Conservation (phyloP, 371 early-diverging fungal genomes). For the Massospora cicadina region DNA sequence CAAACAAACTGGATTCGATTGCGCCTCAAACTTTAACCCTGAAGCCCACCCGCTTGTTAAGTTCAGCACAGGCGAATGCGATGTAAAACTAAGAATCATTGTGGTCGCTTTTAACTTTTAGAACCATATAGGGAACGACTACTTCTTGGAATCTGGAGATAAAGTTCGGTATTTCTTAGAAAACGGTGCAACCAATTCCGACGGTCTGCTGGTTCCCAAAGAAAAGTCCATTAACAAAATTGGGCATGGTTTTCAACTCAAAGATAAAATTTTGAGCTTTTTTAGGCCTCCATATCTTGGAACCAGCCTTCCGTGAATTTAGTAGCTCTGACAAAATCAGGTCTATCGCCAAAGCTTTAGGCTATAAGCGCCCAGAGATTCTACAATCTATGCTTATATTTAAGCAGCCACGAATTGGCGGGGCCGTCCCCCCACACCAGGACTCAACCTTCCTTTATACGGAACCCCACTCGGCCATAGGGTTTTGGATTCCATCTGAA, state of each 20-base stretch:
- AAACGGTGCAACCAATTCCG: constrained; percentile 56
- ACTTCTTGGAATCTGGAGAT: constrained; percentile 69
- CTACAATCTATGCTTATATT: constrained; percentile 87
- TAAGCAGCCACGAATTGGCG: constrained; percentile 67
- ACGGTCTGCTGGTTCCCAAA: constrained; percentile 35
- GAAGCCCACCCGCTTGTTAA: neutral
- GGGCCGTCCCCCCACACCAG: constrained; percentile 57
- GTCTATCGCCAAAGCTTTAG: constrained; percentile 36
- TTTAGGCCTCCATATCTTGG: constrained; percentile 51
- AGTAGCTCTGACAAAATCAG: constrained; percentile 32
- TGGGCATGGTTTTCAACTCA: constrained; percentile 50
- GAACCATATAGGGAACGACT: constrained; percentile 67
- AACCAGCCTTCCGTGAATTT: constrained; percentile 47
- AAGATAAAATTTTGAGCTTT: neutral
- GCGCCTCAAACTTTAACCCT: neutral
- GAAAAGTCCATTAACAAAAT: constrained; percentile 74
- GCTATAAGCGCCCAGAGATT: constrained; percentile 48
- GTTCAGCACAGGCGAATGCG: neutral
- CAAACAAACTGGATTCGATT: neutral
- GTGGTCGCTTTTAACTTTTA: neutral
- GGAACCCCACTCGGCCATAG: constrained; percentile 60
- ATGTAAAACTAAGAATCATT: neutral
- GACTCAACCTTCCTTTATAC: constrained; percentile 88
- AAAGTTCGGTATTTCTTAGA: constrained; percentile 80
- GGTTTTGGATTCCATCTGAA: constrained; percentile 89